Evolutionary conservation across 345 rosid species (phyloP).

Genomic region (Microthlaspi erraticum): DNA sequence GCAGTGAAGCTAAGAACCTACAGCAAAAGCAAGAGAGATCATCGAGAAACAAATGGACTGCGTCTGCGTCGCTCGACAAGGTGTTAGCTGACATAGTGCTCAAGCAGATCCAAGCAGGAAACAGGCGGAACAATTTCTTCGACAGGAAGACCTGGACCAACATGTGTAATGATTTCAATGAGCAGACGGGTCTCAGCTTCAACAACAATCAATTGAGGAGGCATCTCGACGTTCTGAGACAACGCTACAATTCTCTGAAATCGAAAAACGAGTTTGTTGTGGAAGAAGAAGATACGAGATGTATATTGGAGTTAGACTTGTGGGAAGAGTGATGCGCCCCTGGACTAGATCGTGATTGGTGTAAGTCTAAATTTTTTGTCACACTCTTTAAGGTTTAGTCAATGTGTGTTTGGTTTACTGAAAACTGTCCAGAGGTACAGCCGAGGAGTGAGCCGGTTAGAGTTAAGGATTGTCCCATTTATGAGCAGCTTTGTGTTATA

Average conservation of each 20-base stretch:
- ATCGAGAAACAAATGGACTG: too few relatives aligned
- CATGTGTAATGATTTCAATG: constrained; percentile 71
- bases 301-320: constrained; percentile 65
- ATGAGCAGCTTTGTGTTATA: constrained; percentile 71
- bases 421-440: constrained; percentile 51
- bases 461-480: constrained; percentile 74
- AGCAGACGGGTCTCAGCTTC: constrained; percentile 64
- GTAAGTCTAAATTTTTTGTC: constrained; percentile 57
- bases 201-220: constrained; percentile 80
- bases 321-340: constrained; percentile 91
- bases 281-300: constrained; percentile 54
- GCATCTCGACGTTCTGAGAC: constrained; percentile 77
- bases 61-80: too few relatives aligned
- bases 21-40: too few relatives aligned
- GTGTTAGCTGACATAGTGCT: too few relatives aligned
- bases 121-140: constrained; percentile 68
- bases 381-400: not conserved
- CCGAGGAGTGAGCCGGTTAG: constrained; percentile 58
- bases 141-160: constrained; percentile 77
- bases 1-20: too few relatives aligned
- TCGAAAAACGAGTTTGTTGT: constrained; percentile 61
- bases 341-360: too few relatives aligned
- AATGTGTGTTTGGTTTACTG: not conserved
- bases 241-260: constrained; percentile 64
- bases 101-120: too few relatives aligned